These are phyloP conservation scores for Entrophospora sp. DNA, from an alignment of 192 early-diverging fungal genomes.

Conservation along the genomic window DNA sequence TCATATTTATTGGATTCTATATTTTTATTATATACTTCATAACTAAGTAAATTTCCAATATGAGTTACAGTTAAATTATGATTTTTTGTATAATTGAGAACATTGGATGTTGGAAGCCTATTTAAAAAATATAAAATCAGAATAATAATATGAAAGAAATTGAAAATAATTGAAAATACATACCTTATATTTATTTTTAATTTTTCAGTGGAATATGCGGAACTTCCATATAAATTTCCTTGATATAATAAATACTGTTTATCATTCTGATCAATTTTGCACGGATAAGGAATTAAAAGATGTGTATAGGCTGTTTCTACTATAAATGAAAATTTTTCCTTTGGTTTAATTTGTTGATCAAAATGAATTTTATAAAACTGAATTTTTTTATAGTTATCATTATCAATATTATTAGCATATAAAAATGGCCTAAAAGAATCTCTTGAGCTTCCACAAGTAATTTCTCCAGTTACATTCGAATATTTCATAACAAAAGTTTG, in stretches of 20 bases:
- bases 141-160: too few relatives aligned
- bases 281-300: constrained; percentile 42
- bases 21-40: constrained; percentile 64
- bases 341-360: constrained; percentile 35
- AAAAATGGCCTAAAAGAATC: too few relatives aligned
- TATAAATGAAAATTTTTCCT: constrained; percentile 52
- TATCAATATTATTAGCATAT: too few relatives aligned
- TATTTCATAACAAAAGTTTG: too few relatives aligned
- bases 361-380: constrained; percentile 44
- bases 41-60: constrained; percentile 51
- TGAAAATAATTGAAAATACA: too few relatives aligned
- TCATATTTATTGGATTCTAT: constrained; percentile 26
- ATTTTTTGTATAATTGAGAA: constrained; percentile 33
- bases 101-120: constrained; percentile 27
- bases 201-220: constrained; percentile 60
- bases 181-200: constrained; percentile 76
- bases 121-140: too few relatives aligned
- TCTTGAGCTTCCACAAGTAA: too few relatives aligned
- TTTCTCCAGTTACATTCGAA: too few relatives aligned
- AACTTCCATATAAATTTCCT: constrained; percentile 51
- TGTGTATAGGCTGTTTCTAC: constrained; percentile 42
- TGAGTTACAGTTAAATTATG: constrained; percentile 28
- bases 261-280: constrained; percentile 48
- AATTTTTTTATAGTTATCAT: constrained; percentile 14
- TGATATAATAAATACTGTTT: constrained; percentile 58